Base-by-base conservation (phyloP, 2,329 filamentous ascomycete species). In the Scleromitrula shiraiana region DNA sequence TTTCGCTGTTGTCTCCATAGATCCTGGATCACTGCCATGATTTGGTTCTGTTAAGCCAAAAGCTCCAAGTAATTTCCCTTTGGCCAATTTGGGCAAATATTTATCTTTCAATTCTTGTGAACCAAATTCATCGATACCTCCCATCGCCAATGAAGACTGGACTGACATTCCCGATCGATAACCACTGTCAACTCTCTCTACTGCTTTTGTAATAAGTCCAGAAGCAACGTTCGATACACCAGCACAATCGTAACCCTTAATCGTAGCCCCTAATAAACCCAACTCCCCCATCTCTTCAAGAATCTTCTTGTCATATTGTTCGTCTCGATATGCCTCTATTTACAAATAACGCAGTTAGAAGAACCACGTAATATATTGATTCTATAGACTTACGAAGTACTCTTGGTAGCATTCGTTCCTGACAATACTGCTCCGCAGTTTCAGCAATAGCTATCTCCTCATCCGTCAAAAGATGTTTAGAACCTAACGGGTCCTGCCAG, bases 131-230 rank as follows among this genome's bases (percentile, higher is more conserved):
- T 90, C 74, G 60, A 95, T 95, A 22, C 86, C 88, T 19, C 88
- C 89, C 90, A 95, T 95, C 19, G 84, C 86, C n/a, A 95, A 73
- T 1, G 89, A 93, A 52, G 86, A 91, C 66, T 95, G 89, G 17
- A 95, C 90, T 6, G 88, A 94, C 84, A 95, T 94, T 55, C 86
- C 89, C 41, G 88, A 94, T 50, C 90, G 80, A 68, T 95, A 95
- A 41, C 89, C 90, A 52, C 87, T 93, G 64, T 95, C 89, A 23
- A 95, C 87, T 49, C 88, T 79, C 68, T 95, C 89, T 15, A 95
- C 88, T 54, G 90, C 89, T 63, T 88, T 80, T 17, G 88, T 94
- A 66, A 95, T 95, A 54, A 95, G 71, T 19, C 88, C 89, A n/a
- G 84, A 85, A 7, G 89, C 89, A 38, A 95, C 88, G 46, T 83